Percentiles rank a stretch among this genome's conserved stretches.
These are phyloP conservation scores for Botrytis squamosa DNA, from an alignment of 2,329 filamentous ascomycete species.

Conservation along the genomic window DNA sequence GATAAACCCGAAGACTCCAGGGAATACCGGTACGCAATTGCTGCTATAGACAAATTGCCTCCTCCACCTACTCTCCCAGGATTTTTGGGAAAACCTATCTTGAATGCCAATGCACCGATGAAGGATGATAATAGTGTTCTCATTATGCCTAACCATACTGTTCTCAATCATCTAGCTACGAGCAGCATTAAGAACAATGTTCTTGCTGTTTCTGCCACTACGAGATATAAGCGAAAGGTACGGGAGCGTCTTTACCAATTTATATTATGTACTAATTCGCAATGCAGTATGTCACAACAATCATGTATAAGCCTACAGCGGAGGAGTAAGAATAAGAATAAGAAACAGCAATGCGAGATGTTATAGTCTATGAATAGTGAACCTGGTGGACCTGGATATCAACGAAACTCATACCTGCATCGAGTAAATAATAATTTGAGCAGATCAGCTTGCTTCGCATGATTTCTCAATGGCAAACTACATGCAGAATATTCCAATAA, in stretches of 20 bases:
- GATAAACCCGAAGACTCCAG: slow-evolving; percentile 79
- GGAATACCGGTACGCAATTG: slow-evolving; percentile 70
- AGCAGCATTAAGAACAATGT: slow-evolving; percentile 98
- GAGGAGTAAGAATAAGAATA: slow-evolving; percentile 44
- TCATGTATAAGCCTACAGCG: slow-evolving; percentile 86
- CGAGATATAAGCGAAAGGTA: slow-evolving; percentile 95
- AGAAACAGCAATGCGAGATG: slow-evolving; percentile 9
- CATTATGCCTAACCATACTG: slow-evolving; percentile 95
- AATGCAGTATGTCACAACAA: slow-evolving; percentile 86
- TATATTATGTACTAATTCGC: slow-evolving; percentile 14
- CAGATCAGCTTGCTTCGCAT: slow-evolving; percentile 11
- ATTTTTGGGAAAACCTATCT: slow-evolving; percentile 89
- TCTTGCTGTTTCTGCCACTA: slow-evolving; percentile 91
- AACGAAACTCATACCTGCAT: not conserved
- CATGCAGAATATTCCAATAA: slow-evolving; percentile 19
- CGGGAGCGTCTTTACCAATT: slow-evolving; percentile 29
- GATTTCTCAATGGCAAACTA: not conserved
- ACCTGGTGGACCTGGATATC: slow-evolving; percentile 18
- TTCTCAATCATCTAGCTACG: slow-evolving; percentile 92
- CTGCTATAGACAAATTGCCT: slow-evolving; percentile 75
- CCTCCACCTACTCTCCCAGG: slow-evolving; percentile 82
- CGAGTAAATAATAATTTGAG: slow-evolving; percentile 6
- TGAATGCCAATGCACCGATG: slow-evolving; percentile 87
- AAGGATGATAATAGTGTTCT: slow-evolving; percentile 98
- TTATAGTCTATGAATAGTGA: slow-evolving; percentile 10